Base-by-base conservation (phyloP, 805 yeast species). In the Tanozyma kutaoensis region DNA sequence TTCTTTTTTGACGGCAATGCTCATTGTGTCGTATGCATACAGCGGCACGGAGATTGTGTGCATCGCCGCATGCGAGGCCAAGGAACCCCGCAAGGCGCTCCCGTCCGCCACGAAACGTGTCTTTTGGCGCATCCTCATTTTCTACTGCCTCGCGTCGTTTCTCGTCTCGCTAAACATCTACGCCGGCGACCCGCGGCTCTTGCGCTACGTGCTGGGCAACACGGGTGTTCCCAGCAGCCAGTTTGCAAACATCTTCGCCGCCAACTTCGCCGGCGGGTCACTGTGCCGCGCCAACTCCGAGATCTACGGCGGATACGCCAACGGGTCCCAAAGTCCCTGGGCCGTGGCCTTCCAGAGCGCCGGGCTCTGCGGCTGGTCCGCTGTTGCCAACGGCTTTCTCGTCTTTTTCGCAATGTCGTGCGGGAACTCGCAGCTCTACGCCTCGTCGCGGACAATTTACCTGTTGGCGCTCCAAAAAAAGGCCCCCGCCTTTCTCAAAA, bases 11-110 rank as follows among this genome's bases (percentile, higher is more conserved):
- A 66, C 72, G 1, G 81, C 84, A 1, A 52, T 74, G 7, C 50
- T 72, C 25, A 69, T 74, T 13, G 73, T 85, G 0, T 61, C 82
- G 0, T 81, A 76, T 47, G 78, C 93, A 0, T 81, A 75, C 42
- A 71, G 78, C 26, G 93, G 93, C 0, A 77, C 85, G 1, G 93
- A 81, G 38, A 72, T 76, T 46, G 86, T 82, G 9, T 72, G 80
- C 36, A 70, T 80, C 29, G 88, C 91, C 3, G 84, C 88, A 5
- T 80, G 86, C 47, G 94, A 81, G 47, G 79, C 86, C n/a, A 60
- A 75, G 33, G 75, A 78, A 37, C 93, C 94, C 4, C 58, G 91
- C 36, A 70, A 64, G 34, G 73, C 88, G 0, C 58, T 81, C 12
- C 93, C 93, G 1, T 63, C 74, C 8, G 88, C 91, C 1, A 78